These are phyloP conservation scores for Phialemoniopsis sp. DNA, from an alignment of 2,329 filamentous ascomycete species.

Conservation along the genomic window DNA sequence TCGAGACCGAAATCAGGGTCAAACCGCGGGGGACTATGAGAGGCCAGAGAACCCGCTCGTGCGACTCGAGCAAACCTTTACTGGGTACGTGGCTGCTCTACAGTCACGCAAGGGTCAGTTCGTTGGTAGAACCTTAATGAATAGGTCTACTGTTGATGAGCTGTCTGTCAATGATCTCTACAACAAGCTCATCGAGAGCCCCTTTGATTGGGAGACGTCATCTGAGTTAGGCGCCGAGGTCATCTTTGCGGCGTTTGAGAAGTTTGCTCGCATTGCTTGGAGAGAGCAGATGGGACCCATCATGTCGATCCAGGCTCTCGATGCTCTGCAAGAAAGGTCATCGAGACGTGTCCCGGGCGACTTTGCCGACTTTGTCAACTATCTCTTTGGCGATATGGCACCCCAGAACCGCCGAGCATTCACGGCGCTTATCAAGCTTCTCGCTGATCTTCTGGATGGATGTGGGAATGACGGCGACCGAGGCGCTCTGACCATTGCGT, in stretches of 20 bases:
- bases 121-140: conserved; percentile 70
- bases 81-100: conserved; percentile 75
- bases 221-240: conserved; percentile 77
- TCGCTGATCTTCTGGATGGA: conserved; percentile 83
- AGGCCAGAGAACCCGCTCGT: conserved; percentile 62
- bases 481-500: conserved; percentile 81
- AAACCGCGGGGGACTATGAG: conserved; percentile 41
- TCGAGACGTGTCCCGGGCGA: conserved; percentile 67
- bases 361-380: conserved; percentile 66
- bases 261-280: conserved; percentile 87
- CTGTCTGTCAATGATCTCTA: conserved; percentile 85
- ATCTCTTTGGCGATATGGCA: conserved; percentile 61
- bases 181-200: conserved; percentile 80
- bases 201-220: conserved; percentile 70
- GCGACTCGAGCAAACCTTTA: conserved; percentile 79
- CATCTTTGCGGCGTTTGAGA: conserved; percentile 89
- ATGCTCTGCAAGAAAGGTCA: conserved; percentile 67
- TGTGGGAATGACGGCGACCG: conserved; percentile 89
- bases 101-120: conserved; percentile 86
- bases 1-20: conserved; percentile 40
- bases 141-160: conserved; percentile 67
- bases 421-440: conserved; percentile 75
- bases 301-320: conserved; percentile 66
- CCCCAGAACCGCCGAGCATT: conserved; percentile 74
- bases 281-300: conserved; percentile 82